A percentile compares a stretch with the other conserved stretches of the same genome.
phyloP scores from a whole-genome alignment of 2,329 filamentous ascomycete species.

The Seiridium cupressi region DNA sequence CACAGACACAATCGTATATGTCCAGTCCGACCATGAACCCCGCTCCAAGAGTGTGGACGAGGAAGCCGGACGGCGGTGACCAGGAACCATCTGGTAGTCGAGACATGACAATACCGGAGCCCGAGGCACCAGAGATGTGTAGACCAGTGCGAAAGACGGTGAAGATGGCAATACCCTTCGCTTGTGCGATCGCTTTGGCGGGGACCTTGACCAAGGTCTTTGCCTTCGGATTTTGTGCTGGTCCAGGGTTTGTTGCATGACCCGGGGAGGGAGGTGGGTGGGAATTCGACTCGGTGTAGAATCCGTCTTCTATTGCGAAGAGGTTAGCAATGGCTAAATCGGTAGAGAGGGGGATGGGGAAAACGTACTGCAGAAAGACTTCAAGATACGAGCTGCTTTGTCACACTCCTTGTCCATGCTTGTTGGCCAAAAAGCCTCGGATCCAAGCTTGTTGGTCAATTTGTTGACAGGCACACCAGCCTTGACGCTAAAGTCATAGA shows the following conservation, averaged over 20 bases:
- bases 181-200: constrained; percentile 59
- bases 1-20: constrained; percentile 85
- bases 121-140: constrained; percentile 64
- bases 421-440: constrained; percentile 82
- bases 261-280: constrained; percentile 19
- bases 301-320: constrained; percentile 44
- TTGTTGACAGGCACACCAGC: constrained; percentile 74
- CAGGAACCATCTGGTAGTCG: constrained; percentile 65
- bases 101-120: constrained; percentile 63
- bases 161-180: constrained; percentile 70
- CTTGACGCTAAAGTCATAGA: constrained; percentile 37
- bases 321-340: constrained; percentile 15
- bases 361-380: constrained; percentile 77
- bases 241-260: constrained; percentile 22
- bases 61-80: constrained; percentile 80
- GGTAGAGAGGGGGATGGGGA: too few relatives aligned
- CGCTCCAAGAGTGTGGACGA: constrained; percentile 75
- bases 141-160: constrained; percentile 67
- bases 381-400: constrained; percentile 82
- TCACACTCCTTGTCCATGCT: constrained; percentile 86
- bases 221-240: constrained; percentile 29
- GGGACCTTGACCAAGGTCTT: constrained; percentile 55
- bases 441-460: constrained; percentile 78
- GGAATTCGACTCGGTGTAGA: constrained; percentile 38
- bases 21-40: constrained; percentile 81